phyloP scores from a whole-genome alignment of 2,329 filamentous ascomycete species.

The Neurospora crassa region DNA sequence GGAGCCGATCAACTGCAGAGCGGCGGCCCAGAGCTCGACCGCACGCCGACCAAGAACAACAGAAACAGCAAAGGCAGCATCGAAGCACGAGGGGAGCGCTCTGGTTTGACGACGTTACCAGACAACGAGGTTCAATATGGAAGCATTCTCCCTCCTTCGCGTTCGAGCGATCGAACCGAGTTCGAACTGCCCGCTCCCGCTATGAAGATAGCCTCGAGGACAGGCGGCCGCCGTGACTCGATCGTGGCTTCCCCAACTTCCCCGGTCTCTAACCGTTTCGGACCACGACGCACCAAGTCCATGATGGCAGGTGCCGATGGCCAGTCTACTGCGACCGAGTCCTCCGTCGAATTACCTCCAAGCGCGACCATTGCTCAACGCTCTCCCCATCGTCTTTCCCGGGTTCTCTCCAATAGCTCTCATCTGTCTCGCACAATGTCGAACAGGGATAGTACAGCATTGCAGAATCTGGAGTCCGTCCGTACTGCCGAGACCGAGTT shows the following conservation, averaged over 20 bases:
- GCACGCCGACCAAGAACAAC: constrained; percentile 10
- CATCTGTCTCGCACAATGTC: constrained; percentile 25
- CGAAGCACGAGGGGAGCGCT: constrained; percentile 26
- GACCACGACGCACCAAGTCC: constrained; percentile 29
- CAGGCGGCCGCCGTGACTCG: constrained; percentile 10
- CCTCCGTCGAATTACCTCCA: constrained; percentile 16
- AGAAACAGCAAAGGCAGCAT: constrained; percentile 2
- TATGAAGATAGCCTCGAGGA: constrained; percentile 30
- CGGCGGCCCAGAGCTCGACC: constrained; percentile 12
- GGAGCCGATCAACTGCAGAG: neutral
- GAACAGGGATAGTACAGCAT: constrained; percentile 31
- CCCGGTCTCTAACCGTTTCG: constrained; percentile 16
- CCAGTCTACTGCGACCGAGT: constrained; percentile 7
- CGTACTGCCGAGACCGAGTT: constrained; percentile 75
- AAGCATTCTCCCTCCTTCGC: constrained; percentile 37
- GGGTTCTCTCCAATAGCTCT: constrained; percentile 31
- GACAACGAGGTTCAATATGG: constrained; percentile 39
- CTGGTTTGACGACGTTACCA: constrained; percentile 29
- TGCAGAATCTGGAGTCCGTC: constrained; percentile 40
- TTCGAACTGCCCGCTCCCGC: constrained; percentile 48
- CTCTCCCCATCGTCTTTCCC: constrained; percentile 24
- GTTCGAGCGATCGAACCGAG: constrained; percentile 22
- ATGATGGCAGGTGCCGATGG: constrained; percentile 13
- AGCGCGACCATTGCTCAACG: constrained; percentile 16
- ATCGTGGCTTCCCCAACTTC: constrained; percentile 9